Evolutionary conservation across 164 flowering plant species (phyloP).

Genomic region (Tinospora cordifolia): DNA sequence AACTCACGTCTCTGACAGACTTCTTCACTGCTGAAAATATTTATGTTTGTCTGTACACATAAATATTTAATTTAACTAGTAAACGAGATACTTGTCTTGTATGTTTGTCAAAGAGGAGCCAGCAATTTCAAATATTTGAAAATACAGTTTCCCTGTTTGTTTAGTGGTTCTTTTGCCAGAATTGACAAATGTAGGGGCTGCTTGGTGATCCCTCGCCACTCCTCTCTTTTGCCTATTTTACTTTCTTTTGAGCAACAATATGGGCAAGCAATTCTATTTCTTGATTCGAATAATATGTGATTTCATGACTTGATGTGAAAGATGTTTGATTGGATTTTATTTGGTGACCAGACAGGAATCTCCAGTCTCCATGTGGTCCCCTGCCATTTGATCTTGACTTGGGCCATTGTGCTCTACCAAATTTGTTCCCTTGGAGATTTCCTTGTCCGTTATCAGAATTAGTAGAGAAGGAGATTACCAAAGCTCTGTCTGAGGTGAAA

Average conservation of each 20-base stretch:
- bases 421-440: constrained; percentile 51
- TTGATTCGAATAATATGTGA: constrained; percentile 3
- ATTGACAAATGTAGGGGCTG: not conserved
- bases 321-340: constrained; percentile 8
- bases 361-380: constrained; percentile 24
- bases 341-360: constrained; percentile 32
- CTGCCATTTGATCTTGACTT: constrained; percentile 54
- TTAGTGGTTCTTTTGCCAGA: not conserved
- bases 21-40: too few relatives aligned
- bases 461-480: constrained; percentile 57
- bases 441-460: constrained; percentile 61
- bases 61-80: not conserved
- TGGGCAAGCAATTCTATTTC: not conserved
- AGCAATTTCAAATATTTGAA: not conserved
- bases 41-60: too few relatives aligned
- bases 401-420: constrained; percentile 53
- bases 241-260: not conserved
- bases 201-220: not conserved
- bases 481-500: constrained; percentile 34
- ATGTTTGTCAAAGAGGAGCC: not conserved
- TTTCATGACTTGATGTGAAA: not conserved
- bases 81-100: not conserved
- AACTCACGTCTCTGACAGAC: too few relatives aligned
- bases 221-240: not conserved
- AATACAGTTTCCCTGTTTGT: not conserved